Evolutionary conservation across 768 basidiomycete genomes (phyloP).

Genomic region (Krasilnikovozyma curviuscula): DNA sequence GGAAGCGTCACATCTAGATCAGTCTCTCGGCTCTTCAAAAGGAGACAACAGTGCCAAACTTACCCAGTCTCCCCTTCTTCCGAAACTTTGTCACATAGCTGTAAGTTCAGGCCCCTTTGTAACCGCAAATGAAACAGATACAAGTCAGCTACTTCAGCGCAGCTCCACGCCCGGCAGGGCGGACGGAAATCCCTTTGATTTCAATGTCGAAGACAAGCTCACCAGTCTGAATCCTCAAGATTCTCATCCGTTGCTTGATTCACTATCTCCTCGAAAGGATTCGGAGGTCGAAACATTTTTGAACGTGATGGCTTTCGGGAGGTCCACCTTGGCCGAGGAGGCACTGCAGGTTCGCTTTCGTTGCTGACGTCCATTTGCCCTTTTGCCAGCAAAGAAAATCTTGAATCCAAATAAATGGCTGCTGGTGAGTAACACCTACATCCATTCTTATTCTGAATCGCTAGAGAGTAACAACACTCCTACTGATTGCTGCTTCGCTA

Average conservation of each 20-base stretch:
- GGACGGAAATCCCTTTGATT: too few species aligned
- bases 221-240: slow-evolving; percentile 82
- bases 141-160: too few species aligned
- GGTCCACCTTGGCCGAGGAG: not conserved
- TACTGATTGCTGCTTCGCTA: too few species aligned
- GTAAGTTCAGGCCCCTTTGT: slow-evolving; percentile 81
- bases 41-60: slow-evolving; percentile 21
- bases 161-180: too few species aligned
- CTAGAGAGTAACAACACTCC: too few species aligned
- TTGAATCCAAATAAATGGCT: too few species aligned
- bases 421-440: too few species aligned
- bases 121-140: too few species aligned
- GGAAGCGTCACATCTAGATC: not conserved
- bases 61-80: slow-evolving; percentile 78
- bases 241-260: slow-evolving; percentile 97
- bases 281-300: not conserved
- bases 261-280: slow-evolving; percentile 22
- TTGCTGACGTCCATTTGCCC: not conserved
- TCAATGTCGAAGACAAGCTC: too few species aligned
- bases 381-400: too few species aligned
- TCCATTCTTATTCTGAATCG: too few species aligned
- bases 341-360: not conserved
- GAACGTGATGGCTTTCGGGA: slow-evolving; percentile 5
- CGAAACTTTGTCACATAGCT: slow-evolving; percentile 85
- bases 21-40: not conserved